phyloP scores from a whole-genome alignment of 2,329 filamentous ascomycete genomes.

The Pleurostoma richardsiae region DNA sequence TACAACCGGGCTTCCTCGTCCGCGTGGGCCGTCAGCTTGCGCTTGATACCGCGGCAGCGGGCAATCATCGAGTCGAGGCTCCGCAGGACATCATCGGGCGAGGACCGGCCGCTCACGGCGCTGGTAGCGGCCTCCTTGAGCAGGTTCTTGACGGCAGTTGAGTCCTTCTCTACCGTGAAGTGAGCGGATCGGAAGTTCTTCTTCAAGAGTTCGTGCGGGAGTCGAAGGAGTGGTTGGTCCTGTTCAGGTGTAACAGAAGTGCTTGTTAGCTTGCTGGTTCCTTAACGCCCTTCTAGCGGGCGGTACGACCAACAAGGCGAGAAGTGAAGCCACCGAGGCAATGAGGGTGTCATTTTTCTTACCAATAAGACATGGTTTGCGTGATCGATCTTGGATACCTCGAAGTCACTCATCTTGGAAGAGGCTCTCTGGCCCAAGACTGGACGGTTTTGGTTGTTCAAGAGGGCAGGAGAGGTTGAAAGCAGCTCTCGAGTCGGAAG shows the following conservation, averaged over 20 bases:
- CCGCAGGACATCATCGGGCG: slow-evolving; percentile 67
- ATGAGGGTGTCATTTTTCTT: slow-evolving; percentile 16
- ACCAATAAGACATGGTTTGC: slow-evolving; percentile 72
- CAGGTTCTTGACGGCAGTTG: slow-evolving; percentile 54
- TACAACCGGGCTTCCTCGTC: slow-evolving; percentile 78
- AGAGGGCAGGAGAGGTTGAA: too few relatives aligned
- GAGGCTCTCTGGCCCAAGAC: too few relatives aligned
- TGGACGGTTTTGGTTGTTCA: too few relatives aligned
- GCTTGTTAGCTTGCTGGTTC: background rate
- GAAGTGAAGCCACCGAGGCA: too few relatives aligned
- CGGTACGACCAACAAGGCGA: too few relatives aligned
- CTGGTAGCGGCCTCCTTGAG: slow-evolving; percentile 62
- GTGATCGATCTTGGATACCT: slow-evolving; percentile 65
- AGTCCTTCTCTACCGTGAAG: slow-evolving; percentile 69
- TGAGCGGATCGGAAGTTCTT: slow-evolving; percentile 91
- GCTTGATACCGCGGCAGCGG: slow-evolving; percentile 80
- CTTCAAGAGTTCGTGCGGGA: slow-evolving; percentile 86
- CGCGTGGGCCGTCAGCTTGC: slow-evolving; percentile 73
- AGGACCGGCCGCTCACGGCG: slow-evolving; percentile 57
- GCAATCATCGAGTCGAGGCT: slow-evolving; percentile 80
- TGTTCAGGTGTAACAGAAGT: slow-evolving; percentile 23
- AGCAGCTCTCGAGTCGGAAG: too few relatives aligned
- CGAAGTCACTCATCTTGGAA: slow-evolving; percentile 51
- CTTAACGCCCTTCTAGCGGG: background rate
- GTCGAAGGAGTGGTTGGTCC: slow-evolving; percentile 91